phyloP scores from a whole-genome alignment of 352 stramenopile genomes.

The Phytopythium chamaehyphon region DNA sequence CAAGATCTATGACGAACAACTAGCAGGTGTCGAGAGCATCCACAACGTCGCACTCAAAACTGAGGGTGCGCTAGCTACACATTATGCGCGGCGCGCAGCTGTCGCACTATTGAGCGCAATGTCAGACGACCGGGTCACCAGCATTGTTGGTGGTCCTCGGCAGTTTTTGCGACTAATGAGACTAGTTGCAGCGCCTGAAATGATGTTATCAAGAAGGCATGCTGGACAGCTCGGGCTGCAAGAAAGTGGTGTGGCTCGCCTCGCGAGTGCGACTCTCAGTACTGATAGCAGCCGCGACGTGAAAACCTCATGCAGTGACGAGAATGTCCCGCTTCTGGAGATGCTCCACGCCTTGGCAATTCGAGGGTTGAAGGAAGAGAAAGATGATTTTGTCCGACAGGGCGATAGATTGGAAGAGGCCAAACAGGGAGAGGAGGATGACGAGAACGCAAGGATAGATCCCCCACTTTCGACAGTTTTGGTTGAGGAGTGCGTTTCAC shows the following conservation, averaged over 20 bases:
- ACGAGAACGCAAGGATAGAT: slow-evolving; percentile 1
- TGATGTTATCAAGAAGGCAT: slow-evolving; percentile 33
- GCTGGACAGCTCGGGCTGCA: background rate
- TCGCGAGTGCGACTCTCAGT: background rate
- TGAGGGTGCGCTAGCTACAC: slow-evolving; percentile 76
- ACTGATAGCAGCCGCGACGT: background rate
- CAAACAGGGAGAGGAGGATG: slow-evolving; percentile 17
- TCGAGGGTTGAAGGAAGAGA: slow-evolving; percentile 4
- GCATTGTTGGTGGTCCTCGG: slow-evolving; percentile 52
- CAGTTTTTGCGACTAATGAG: slow-evolving; percentile 84
- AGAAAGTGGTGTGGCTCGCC: background rate
- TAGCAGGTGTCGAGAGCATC: slow-evolving; percentile 67
- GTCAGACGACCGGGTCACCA: slow-evolving; percentile 25
- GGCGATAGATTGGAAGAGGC: slow-evolving; percentile 1
- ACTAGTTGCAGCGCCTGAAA: slow-evolving; percentile 74
- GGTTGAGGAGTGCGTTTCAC: slow-evolving; percentile 80
- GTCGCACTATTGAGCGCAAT: slow-evolving; percentile 25
- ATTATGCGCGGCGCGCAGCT: slow-evolving; percentile 71
- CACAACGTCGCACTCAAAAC: slow-evolving; percentile 70
- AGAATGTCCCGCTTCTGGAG: slow-evolving; percentile 2
- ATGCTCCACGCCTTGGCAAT: slow-evolving; percentile 2
- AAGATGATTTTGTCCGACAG: too few species aligned
- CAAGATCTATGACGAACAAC: slow-evolving; percentile 74
- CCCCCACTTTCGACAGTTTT: slow-evolving; percentile 61
- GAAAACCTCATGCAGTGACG: background rate